Evolutionary conservation across 805 yeast species (phyloP).

Genomic region (Metschnikowia baotianmanensis): DNA sequence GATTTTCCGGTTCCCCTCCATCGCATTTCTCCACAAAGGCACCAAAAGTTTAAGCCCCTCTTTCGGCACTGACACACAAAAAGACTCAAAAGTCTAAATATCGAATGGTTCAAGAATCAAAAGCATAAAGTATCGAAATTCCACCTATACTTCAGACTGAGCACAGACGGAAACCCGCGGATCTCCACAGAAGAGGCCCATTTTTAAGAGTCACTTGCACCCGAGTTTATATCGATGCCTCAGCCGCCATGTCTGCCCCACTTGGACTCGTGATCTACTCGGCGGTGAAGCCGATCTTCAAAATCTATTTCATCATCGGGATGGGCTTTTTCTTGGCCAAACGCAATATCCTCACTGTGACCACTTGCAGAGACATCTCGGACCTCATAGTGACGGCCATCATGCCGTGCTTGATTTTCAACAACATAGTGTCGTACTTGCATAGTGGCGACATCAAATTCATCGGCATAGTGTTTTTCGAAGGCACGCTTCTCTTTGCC

Average conservation of each 20-base stretch:
- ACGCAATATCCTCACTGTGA: conserved; percentile 58
- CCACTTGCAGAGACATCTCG: conserved; percentile 67
- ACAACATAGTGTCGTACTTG: conserved; percentile 65
- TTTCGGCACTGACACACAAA: no score
- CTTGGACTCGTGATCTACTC: conserved; percentile 69
- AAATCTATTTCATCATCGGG: conserved; percentile 69
- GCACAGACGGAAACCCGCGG: not conserved
- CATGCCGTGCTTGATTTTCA: conserved; percentile 73
- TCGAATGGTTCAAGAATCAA: no score
- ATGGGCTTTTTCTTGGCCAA: conserved; percentile 66
- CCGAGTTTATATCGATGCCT: not conserved
- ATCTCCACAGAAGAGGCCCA: not conserved
- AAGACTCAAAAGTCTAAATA: no score
- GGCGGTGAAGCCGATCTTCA: conserved; percentile 82
- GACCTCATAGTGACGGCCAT: conserved; percentile 65
- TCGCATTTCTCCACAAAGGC: no score
- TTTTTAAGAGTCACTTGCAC: not conserved
- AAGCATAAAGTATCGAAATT: no score
- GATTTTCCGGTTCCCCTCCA: no score
- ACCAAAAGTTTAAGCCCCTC: no score
- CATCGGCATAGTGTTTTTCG: conserved; percentile 59
- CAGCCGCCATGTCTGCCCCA: conserved; percentile 14
- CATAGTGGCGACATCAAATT: conserved; percentile 66
- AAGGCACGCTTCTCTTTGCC: conserved; percentile 48
- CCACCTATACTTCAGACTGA: no score